Base-by-base conservation (phyloP, 495 filamentous ascomycete species). In the Endocarpon pusillum region DNA sequence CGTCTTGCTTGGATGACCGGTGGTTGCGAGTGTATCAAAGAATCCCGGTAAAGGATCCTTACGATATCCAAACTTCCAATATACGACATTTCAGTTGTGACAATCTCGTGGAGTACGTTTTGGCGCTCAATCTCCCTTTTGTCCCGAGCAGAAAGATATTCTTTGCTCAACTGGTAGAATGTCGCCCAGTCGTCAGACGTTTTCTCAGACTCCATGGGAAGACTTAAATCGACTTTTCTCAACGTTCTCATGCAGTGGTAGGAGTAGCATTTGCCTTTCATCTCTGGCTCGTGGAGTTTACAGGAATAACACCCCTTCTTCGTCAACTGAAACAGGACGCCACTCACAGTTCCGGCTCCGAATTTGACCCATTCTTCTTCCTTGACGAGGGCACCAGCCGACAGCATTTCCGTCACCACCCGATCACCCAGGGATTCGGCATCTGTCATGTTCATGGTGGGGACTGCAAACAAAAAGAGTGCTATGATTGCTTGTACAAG, bases 301-400 rank as follows among this genome's bases (percentile, higher is more conserved):
- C 81, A 66, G 3, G 86, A 73, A 50, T 96, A 99, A 51, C 89
- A 99, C 10, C 89, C 89, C 19, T 71, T 73, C 6, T 89, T 89
- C 14, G 86, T 96, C 17, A 99, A 66, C 50, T 96, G 89, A 58
- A 78, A 94, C 27, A 99, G 54, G 12, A 99, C 85, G 22, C 89
- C 89, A 9, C 77, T 78, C 41, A 94, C 67, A 5, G 61, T 62
- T 11, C 77, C 79, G 3, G 61, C 52, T 16, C 80, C 74, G 47
- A 94, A 83, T 50, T 92, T 94, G 38, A 99, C 80, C 89, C 89
- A 99, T 58, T 99, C 89, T 49, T 99, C 89, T 19, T 94, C 87
- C 15, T 78, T 75, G 6, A 92, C 61, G 24, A 99, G 53, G 9
- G 78, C 79, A 16, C 75, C 83, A 27, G 77, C 73, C 2, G 67